These are phyloP conservation scores for Bimuria novae-zelandiae DNA, from an alignment of 2,329 filamentous ascomycete species.

Conservation along the genomic window DNA sequence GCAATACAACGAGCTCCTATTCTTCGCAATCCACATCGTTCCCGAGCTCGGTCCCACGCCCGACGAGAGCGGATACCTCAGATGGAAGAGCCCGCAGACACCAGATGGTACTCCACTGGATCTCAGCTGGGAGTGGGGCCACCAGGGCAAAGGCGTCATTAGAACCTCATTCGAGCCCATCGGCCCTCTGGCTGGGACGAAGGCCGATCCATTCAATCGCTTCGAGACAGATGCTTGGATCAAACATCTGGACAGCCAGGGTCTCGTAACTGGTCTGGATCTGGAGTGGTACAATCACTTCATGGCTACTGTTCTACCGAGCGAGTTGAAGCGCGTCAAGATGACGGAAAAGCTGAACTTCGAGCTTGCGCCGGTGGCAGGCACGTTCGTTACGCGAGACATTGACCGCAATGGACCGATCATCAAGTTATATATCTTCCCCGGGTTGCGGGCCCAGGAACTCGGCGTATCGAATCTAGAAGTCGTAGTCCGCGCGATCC, in stretches of 20 bases:
- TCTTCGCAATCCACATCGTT: constrained; percentile 14
- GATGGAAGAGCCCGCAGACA: constrained; percentile 18
- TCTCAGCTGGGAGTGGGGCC: constrained; percentile 19
- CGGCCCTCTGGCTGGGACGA: constrained; percentile 14
- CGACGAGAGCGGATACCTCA: constrained; percentile 5
- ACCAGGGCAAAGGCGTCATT: constrained; percentile 17
- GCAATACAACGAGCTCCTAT: constrained; percentile 17
- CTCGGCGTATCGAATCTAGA: constrained; percentile 13
- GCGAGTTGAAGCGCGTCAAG: constrained; percentile 11
- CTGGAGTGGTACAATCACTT: constrained; percentile 19
- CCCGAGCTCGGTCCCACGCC: constrained; percentile 13
- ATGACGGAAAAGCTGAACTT: constrained; percentile 14
- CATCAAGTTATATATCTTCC: constrained; percentile 17
- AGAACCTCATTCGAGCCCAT: constrained; percentile 19
- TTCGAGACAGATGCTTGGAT: constrained; percentile 16
- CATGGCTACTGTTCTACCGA: constrained; percentile 8
- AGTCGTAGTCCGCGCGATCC: constrained; percentile 11
- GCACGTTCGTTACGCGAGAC: constrained; percentile 18
- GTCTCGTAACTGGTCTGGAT: constrained; percentile 14
- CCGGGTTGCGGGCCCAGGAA: constrained; percentile 14
- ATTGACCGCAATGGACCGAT: constrained; percentile 14
- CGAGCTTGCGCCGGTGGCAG: constrained; percentile 17
- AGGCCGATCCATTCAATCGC: constrained; percentile 14
- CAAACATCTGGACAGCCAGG: constrained; percentile 11
- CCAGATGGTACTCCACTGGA: constrained; percentile 19